Conservation (phyloP, 345 rosid species). For the Rhodamnia argentea region DNA sequence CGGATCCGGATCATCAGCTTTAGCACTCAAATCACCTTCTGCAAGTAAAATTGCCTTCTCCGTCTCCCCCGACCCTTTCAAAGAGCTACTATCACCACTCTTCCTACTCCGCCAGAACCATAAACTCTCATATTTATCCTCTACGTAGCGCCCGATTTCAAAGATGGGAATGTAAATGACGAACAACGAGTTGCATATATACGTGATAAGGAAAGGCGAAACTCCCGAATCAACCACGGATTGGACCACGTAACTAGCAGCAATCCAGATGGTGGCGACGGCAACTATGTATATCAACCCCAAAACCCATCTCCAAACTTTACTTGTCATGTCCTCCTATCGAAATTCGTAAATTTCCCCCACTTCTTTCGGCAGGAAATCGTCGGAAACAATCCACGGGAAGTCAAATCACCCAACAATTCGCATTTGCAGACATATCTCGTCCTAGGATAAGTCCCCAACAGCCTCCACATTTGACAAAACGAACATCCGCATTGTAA, state of each 20-base stretch:
- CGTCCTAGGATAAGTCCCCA: background rate
- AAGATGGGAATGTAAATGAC: conserved; percentile 70
- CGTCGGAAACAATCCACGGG: background rate
- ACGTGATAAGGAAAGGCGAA: conserved; percentile 83
- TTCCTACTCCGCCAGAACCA: conserved; percentile 48
- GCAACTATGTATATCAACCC: conserved; percentile 71
- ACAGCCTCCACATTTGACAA: background rate
- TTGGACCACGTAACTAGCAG: conserved; percentile 92
- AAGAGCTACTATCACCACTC: conserved; percentile 12
- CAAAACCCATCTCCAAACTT: conserved; percentile 66
- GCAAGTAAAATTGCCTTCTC: conserved; percentile 67
- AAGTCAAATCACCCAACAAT: background rate
- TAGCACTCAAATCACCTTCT: conserved; percentile 20
- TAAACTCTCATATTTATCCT: conserved; percentile 58
- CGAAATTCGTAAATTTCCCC: background rate
- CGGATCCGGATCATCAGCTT: conserved; percentile 6
- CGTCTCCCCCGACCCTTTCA: conserved; percentile 38
- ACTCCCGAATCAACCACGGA: conserved; percentile 87
- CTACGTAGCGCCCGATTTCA: conserved; percentile 59
- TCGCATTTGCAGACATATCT: background rate
- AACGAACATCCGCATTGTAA: background rate
- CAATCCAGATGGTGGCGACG: conserved; percentile 89
- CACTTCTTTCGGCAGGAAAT: background rate
- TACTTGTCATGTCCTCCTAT: conserved; percentile 30
- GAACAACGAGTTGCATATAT: conserved; percentile 90